Base-by-base conservation (phyloP, 768 basidiomycete species). In the Wakefieldia striispora region DNA sequence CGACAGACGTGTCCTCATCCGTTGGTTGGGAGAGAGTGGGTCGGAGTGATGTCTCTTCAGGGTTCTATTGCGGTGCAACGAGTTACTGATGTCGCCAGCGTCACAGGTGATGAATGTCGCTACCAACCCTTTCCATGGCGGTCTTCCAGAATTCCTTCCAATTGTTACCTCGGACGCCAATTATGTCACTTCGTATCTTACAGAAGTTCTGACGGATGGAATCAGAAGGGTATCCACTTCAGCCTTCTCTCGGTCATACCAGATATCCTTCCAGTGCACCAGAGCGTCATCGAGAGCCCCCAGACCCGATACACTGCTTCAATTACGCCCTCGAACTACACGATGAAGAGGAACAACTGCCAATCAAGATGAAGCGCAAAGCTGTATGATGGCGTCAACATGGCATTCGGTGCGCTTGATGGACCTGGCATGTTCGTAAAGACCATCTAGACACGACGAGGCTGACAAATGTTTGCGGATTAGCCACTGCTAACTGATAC, bases 401-500 rank as follows among this genome's bases (percentile, higher is more conserved):
- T 61, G 55, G 44, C 49, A 39, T 59, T 45, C n/a, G 38, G 50
- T 54, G 44, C 49, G 54, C 51, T 37, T 55, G 46, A 49, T 57
- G 39, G 16, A 37, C 45, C 41, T 36, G 50, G 59, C 57, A 51
- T 17, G 56, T 45, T 54, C 43, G 40, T 48, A 42, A 53, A 34
- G 20, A 19, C 46, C 27, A 24, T 45, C 42, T 42, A 16, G 39
- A 35, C 49, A 40, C 43, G 31, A 38, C 31, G 43, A 47, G 19
- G 52, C 50, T 68, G 64, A 68, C 60, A 51, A 60, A 56, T 42
- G 33, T 38, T 49, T 53, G 45, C 49, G 43, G 48, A 53, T 40
- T 47, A 55, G 51, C 50, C 45, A 43, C 55, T 34, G 49, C 33
- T 33, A 45, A 38, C 39, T 20, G 40, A 54, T 57, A 41, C 48